A percentile compares a stretch with the other conserved stretches of the same genome.
phyloP scores from a whole-genome alignment of 495 filamentous ascomycete genomes.

The Penicillium riverlandense region DNA sequence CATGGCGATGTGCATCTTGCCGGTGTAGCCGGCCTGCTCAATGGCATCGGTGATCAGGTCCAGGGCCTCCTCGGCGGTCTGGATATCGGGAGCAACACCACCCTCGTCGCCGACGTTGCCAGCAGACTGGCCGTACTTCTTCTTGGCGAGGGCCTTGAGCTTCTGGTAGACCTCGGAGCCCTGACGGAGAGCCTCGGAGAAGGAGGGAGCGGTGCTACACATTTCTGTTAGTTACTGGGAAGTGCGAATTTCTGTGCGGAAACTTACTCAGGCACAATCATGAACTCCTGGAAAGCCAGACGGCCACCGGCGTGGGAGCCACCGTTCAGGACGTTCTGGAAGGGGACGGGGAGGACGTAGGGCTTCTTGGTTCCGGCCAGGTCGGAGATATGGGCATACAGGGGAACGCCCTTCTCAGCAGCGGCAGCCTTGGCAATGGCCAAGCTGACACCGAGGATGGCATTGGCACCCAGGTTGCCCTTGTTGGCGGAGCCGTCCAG shows the following conservation, averaged over 20 bases:
- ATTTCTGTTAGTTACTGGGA: conserved; percentile 3
- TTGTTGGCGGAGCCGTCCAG: conserved; percentile 97
- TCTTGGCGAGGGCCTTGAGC: conserved; percentile 96
- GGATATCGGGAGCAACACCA: conserved; percentile 98
- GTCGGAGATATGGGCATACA: conserved; percentile 97
- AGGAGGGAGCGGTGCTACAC: conserved; percentile 61
- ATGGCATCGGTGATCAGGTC: conserved; percentile 95
- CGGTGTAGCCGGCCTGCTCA: conserved; percentile 89
- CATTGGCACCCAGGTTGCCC: conserved; percentile 96
- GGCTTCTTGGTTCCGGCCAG: conserved; percentile 99
- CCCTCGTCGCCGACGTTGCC: conserved; percentile 99
- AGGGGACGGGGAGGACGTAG: conserved; percentile 96
- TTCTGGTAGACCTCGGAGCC: conserved; percentile 96
- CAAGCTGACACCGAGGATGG: conserved; percentile 93
- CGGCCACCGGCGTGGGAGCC: conserved; percentile 98
- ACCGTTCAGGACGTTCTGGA: conserved; percentile 99
- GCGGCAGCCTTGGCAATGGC: conserved; percentile 97
- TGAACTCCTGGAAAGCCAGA: conserved; percentile 99
- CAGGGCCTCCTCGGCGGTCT: conserved; percentile 92
- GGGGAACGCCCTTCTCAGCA: conserved; percentile 95
- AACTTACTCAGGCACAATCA: conserved; percentile 88
- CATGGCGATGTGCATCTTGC: conserved; percentile 95
- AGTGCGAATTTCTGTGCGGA: background rate
- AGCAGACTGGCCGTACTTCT: conserved; percentile 98
- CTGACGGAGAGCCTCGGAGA: conserved; percentile 93